Percentiles rank a stretch among this genome's conserved stretches.
phyloP scores from a whole-genome alignment of 495 filamentous ascomycete species.

The Astrothelium subdiscretum region DNA sequence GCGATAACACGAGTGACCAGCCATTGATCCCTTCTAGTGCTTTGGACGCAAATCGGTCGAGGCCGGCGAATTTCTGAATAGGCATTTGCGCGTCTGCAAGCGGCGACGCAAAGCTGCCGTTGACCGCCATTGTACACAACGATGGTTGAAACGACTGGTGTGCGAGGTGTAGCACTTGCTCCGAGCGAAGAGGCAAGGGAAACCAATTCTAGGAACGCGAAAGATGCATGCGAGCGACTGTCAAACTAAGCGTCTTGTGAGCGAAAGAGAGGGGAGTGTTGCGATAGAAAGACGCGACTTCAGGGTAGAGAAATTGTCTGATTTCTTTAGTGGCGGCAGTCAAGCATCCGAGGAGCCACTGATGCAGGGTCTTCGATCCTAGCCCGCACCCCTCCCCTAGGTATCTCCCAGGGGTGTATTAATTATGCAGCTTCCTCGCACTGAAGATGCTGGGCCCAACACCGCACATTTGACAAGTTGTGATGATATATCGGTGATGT shows the following conservation, averaged over 20 bases:
- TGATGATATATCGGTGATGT: no score
- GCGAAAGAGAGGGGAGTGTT: background rate
- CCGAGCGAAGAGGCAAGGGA: background rate
- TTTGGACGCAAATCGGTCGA: conserved; percentile 17
- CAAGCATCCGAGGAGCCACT: no score
- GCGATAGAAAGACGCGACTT: background rate
- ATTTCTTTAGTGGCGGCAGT: no score
- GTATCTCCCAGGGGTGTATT: no score
- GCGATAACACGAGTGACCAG: conserved; percentile 52
- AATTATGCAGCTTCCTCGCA: no score
- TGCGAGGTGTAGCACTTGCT: background rate
- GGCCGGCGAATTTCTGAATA: conserved; percentile 35
- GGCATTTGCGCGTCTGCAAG: conserved; percentile 45
- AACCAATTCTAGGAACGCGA: background rate
- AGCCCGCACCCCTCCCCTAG: no score
- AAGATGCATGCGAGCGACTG: background rate
- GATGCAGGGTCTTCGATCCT: no score
- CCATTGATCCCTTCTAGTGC: conserved; percentile 45
- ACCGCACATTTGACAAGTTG: no score
- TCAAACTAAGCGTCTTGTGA: background rate
- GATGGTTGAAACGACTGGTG: background rate
- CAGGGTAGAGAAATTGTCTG: no score
- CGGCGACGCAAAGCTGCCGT: conserved; percentile 66
- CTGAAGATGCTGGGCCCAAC: no score
- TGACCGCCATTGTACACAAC: conserved; percentile 44